Conservation (phyloP, 306 rosid genomes). For the Glycine latifolia region DNA sequence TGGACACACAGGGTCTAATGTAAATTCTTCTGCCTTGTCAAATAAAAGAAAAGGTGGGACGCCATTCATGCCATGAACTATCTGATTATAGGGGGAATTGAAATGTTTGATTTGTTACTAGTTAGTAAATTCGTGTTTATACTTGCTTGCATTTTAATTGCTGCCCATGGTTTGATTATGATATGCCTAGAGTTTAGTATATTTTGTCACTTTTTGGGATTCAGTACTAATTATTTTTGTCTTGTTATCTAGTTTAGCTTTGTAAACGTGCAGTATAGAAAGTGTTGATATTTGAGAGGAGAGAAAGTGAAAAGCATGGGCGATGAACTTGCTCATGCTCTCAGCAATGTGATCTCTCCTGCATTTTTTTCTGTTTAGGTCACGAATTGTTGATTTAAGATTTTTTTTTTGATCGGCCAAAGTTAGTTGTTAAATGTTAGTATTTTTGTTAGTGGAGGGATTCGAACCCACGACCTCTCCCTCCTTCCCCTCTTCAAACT, state of each 20-base stretch:
- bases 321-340: constrained; percentile 14
- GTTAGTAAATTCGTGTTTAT: too few species aligned
- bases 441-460: too few species aligned
- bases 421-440: too few species aligned
- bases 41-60: constrained; percentile 72
- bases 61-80: neutral
- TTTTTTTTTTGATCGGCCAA: too few species aligned
- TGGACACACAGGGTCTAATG: constrained; percentile 49
- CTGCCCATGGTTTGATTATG: constrained; percentile 16
- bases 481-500: too few species aligned
- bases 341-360: neutral
- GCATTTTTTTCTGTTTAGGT: neutral
- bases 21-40: constrained; percentile 50
- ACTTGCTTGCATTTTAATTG: neutral
- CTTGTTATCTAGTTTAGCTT: constrained; percentile 3
- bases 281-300: neutral
- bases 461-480: too few species aligned
- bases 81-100: neutral
- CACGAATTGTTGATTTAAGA: neutral
- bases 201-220: constrained; percentile 18
- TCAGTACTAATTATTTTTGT: constrained; percentile 29
- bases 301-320: neutral
- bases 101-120: constrained; percentile 7
- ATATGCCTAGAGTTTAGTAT: too few species aligned
- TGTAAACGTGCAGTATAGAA: neutral